Percentiles rank a stretch among this genome's conserved stretches.
These are phyloP conservation scores for Trifolium fragiferum DNA, from an alignment of 306 rosid species.

Conservation along the genomic window DNA sequence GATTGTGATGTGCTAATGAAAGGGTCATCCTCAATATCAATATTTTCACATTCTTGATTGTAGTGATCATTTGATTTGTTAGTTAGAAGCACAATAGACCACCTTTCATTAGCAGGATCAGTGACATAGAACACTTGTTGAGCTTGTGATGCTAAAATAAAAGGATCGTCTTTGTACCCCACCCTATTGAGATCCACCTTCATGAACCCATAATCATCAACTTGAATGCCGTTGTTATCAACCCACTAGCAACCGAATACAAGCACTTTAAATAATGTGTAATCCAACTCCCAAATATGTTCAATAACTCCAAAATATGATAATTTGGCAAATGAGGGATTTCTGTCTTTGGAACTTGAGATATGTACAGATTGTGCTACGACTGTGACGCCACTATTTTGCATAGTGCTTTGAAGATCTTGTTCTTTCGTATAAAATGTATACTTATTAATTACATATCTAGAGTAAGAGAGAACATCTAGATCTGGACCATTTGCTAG, in stretches of 20 bases:
- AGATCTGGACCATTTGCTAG: background rate
- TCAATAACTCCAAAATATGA: background rate
- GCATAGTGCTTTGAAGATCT: background rate
- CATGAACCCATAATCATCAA: background rate
- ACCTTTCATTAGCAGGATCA: background rate
- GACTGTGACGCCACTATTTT: background rate
- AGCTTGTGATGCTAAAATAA: background rate
- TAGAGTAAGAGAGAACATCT: background rate
- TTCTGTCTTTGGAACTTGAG: background rate
- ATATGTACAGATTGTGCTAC: background rate
- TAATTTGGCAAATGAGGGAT: background rate
- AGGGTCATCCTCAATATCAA: background rate
- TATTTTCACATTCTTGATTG: background rate
- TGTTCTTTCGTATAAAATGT: background rate
- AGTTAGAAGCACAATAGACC: background rate
- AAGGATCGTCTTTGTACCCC: background rate
- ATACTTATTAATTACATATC: background rate
- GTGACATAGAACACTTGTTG: too few relatives aligned
- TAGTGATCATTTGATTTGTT: background rate
- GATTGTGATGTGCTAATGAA: background rate
- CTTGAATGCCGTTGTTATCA: background rate
- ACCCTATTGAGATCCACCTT: background rate
- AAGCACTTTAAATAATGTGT: background rate
- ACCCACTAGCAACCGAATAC: constrained; percentile 1
- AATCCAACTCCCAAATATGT: background rate